phyloP scores from a whole-genome alignment of 257 asterid genomes.

The Nyctanthes arbortristis region DNA sequence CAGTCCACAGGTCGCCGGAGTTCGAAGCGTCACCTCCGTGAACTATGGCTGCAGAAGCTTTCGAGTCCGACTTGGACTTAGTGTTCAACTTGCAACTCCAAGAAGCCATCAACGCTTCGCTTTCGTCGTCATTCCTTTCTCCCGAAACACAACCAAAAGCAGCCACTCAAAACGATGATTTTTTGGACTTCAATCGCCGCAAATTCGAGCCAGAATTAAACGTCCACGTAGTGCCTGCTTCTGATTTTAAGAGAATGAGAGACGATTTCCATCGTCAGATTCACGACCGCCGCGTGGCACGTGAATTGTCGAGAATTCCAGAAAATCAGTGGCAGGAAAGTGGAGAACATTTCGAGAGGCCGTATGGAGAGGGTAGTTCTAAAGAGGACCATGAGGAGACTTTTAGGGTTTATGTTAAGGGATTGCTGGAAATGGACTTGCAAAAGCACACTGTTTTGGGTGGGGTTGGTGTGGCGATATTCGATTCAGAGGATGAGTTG shows the following conservation, averaged over 20 bases:
- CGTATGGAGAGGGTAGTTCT: conserved; percentile 71
- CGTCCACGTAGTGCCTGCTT: conserved; percentile 41
- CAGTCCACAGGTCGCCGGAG: conserved; percentile 30
- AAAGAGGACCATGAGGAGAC: conserved; percentile 30
- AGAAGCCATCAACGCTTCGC: conserved; percentile 66
- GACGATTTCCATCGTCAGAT: conserved; percentile 59
- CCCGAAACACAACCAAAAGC: neutral
- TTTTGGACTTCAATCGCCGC: conserved; percentile 19
- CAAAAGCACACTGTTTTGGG: conserved; percentile 27
- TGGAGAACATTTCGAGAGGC: conserved; percentile 60
- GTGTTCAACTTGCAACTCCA: conserved; percentile 72
- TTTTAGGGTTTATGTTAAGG: conserved; percentile 80
- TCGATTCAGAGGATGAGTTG: conserved; percentile 60
- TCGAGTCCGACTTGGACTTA: conserved; percentile 59
- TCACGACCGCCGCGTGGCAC: conserved; percentile 62
- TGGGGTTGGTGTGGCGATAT: conserved; percentile 78
- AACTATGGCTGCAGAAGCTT: conserved; percentile 49
- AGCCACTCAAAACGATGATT: conserved; percentile 15
- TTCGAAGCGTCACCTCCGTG: conserved; percentile 35
- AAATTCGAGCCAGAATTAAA: conserved; percentile 47
- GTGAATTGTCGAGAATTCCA: conserved; percentile 47
- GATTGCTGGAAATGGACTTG: conserved; percentile 42
- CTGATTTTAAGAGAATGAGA: conserved; percentile 41
- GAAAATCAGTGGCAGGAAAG: conserved; percentile 65
- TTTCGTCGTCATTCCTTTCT: conserved; percentile 22